Conservation (phyloP, 2,329 filamentous ascomycete genomes). For the Colletotrichum tabaci region DNA sequence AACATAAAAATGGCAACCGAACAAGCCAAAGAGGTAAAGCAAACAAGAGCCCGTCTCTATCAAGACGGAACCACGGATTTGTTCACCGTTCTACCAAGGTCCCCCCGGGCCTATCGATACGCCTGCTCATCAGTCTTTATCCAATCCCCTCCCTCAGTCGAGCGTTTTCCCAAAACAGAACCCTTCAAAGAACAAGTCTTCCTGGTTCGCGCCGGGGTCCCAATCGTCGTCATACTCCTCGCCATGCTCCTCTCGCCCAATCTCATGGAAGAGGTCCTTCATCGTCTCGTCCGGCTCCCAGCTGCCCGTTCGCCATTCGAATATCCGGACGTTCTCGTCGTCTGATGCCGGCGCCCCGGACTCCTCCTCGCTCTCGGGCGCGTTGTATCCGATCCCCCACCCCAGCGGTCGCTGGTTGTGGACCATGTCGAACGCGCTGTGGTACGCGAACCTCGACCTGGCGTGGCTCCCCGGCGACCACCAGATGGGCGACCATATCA, state of each 20-base stretch:
- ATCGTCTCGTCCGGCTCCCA: slow-evolving; percentile 3
- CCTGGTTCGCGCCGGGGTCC: slow-evolving; percentile 10
- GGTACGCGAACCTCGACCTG: not conserved
- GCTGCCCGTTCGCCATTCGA: slow-evolving; percentile 5
- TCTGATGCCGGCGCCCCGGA: not conserved
- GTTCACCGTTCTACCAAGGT: not conserved
- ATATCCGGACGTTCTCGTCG: not conserved
- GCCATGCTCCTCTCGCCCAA: slow-evolving; percentile 9
- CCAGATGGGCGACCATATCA: slow-evolving; percentile 25
- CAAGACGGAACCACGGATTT: not conserved
- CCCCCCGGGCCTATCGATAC: too few relatives aligned
- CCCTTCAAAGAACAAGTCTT: slow-evolving; percentile 22
- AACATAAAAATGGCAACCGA: not conserved
- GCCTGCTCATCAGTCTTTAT: not conserved
- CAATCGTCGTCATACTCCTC: slow-evolving; percentile 10
- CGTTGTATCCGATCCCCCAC: slow-evolving; percentile 20
- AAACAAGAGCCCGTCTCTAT: too few relatives aligned
- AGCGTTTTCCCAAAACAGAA: slow-evolving; percentile 1
- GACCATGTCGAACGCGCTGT: not conserved
- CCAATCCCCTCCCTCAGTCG: not conserved
- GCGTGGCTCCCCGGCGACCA: slow-evolving; percentile 9
- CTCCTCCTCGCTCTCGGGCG: not conserved
- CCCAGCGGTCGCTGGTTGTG: not conserved
- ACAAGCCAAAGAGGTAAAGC: too few relatives aligned
- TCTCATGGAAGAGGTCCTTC: slow-evolving; percentile 9